Base-by-base conservation (phyloP, 371 early-diverging fungal species). In the Haplosporangium sp. region DNA sequence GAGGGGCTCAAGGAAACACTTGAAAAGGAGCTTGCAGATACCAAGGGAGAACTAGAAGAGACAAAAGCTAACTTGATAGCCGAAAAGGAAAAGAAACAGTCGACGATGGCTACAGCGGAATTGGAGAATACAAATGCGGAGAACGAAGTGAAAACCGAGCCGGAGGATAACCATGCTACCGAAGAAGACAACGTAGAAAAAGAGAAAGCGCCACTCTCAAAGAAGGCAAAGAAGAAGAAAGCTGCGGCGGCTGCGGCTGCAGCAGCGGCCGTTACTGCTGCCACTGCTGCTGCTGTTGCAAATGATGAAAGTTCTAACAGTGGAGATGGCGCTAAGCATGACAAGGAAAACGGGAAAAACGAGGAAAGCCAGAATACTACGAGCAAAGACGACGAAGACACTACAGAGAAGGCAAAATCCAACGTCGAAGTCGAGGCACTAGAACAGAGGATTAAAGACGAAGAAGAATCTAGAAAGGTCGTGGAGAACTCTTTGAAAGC, bases 151-250 rank as follows among this genome's bases (percentile, higher is more conserved):
- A 42, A 44, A 15, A 53, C 50, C 0, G 59, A 58, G 8, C 20
- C 61, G 5, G 74, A 67, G 1, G 74, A 68, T 4, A 65, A 39
- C 0, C 63, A 66, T 34, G 66, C 3, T 19, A 48, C 63, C 15
- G 72, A 77, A 2, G 77, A 61, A 35, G 66, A 69, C 0, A 52
- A 27, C 1, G 6, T 58, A 6, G 73, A 69, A 47, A 69, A 72
- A 27, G 62, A 66, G 9, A 70, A 69, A 42, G 64, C 59, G 17
- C 72, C 77, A 3, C 65, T 72, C 6, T 78, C 79, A 1, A 78
- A 78, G 65, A 78, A 78, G 40, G 67, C 69, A 5, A 65, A 47
- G 50, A 78, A 73, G 55, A 73, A 67, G 53, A 71, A 77, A 50
- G 75, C 74, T 2, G 74, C 74, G 1, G 74, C 69, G 0, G 76